phyloP scores from a whole-genome alignment of 495 filamentous ascomycete species.

The Aspergillus panamensis region DNA sequence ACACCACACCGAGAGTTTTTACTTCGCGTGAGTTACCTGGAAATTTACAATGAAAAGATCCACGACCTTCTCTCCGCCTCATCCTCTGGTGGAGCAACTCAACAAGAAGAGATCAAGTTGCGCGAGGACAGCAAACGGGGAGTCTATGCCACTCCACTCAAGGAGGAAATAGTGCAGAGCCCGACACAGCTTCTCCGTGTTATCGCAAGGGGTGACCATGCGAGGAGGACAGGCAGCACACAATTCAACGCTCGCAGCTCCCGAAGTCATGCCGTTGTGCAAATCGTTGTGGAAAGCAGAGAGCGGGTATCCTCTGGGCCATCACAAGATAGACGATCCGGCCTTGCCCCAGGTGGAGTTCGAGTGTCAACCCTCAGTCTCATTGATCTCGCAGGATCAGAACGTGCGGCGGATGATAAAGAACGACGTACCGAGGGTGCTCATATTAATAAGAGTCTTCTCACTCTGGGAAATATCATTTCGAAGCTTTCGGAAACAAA shows the following conservation, averaged over 20 bases:
- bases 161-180: constrained; percentile 98
- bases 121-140: constrained; percentile 94
- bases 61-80: constrained; percentile 85
- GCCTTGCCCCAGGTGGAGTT: constrained; percentile 81
- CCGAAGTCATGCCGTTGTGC: constrained; percentile 94
- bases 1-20: constrained; percentile 93
- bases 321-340: constrained; percentile 69
- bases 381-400: constrained; percentile 95
- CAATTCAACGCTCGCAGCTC: constrained; percentile 96
- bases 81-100: constrained; percentile 43
- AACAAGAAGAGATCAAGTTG: constrained; percentile 89
- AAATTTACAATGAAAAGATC: constrained; percentile 98
- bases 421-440: constrained; percentile 92
- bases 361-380: constrained; percentile 91
- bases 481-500: constrained; percentile 79
- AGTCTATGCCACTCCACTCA: constrained; percentile 92
- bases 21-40: constrained; percentile 93
- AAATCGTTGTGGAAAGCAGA: constrained; percentile 96
- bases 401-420: constrained; percentile 92
- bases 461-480: constrained; percentile 94
- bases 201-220: constrained; percentile 90
- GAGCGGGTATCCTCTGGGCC: constrained; percentile 65
- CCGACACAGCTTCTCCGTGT: constrained; percentile 93
- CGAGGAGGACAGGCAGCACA: constrained; percentile 83
- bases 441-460: constrained; percentile 96